Evolutionary conservation across 2,329 filamentous ascomycete genomes (phyloP).

Genomic region (Fusarium napiforme): DNA sequence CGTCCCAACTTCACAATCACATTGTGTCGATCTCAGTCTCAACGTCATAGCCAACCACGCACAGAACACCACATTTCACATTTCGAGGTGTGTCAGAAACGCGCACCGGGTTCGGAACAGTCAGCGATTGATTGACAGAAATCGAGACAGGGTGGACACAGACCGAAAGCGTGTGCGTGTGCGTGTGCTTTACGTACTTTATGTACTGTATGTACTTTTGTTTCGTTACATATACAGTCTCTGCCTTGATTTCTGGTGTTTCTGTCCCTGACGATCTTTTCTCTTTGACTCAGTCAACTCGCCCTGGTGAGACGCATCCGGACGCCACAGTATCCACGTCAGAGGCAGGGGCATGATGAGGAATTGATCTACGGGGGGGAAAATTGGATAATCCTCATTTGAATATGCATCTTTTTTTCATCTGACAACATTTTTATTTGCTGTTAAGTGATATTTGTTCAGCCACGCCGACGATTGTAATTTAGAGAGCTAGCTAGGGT

Average conservation of each 20-base stretch:
- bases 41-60: conserved; percentile 7
- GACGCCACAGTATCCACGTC: conserved; percentile 43
- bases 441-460: background rate
- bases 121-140: conserved; percentile 3
- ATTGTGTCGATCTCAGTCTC: conserved; percentile 4
- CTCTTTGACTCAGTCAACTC: conserved; percentile 6
- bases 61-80: conserved; percentile 9
- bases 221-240: background rate
- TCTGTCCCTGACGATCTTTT: conserved; percentile 43
- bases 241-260: conserved; percentile 28
- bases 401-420: background rate
- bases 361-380: conserved; percentile 20
- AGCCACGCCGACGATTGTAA: conserved; percentile 24
- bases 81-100: background rate
- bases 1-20: background rate
- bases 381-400: conserved; percentile 20
- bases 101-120: conserved; percentile 4
- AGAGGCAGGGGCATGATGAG: conserved; percentile 35
- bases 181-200: background rate
- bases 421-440: conserved; percentile 25
- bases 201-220: background rate
- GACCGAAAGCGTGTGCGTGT: conserved; percentile 16
- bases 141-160: conserved; percentile 8
- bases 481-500: conserved; percentile 12
- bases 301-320: conserved; percentile 39